These are phyloP conservation scores for Voacanga thouarsii DNA, from an alignment of 257 asterid species.

Conservation along the genomic window DNA sequence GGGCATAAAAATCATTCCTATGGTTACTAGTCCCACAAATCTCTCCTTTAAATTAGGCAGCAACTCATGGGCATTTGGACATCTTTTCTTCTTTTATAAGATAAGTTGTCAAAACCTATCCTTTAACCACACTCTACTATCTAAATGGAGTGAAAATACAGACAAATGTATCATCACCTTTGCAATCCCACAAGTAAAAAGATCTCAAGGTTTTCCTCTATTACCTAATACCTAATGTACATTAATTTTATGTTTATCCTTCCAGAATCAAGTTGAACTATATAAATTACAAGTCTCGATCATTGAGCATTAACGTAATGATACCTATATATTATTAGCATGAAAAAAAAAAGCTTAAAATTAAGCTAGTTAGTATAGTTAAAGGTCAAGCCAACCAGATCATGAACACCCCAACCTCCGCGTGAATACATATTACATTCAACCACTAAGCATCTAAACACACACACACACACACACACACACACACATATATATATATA, in stretches of 20 bases:
- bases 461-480: too few relatives aligned
- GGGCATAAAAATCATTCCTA: slow-evolving; percentile 6
- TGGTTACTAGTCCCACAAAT: background rate
- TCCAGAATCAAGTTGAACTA: too few relatives aligned
- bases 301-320: too few relatives aligned
- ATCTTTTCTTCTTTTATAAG: slow-evolving; percentile 13
- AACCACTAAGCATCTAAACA: background rate
- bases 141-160: background rate
- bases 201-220: background rate
- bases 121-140: slow-evolving; percentile 7
- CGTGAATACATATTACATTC: background rate
- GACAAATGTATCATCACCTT: slow-evolving; percentile 1
- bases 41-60: background rate
- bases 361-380: background rate
- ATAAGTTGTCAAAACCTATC: slow-evolving; percentile 11
- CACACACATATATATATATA: background rate
- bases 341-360: too few relatives aligned
- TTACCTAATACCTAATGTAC: background rate
- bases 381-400: slow-evolving; percentile 14
- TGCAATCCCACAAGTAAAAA: background rate
- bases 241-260: too few relatives aligned
- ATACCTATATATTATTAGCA: too few relatives aligned
- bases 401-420: slow-evolving; percentile 8
- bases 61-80: background rate
- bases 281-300: too few relatives aligned